Base-by-base conservation (phyloP, 2,329 filamentous ascomycete species). In the Pseudogymnoascus sp. region DNA sequence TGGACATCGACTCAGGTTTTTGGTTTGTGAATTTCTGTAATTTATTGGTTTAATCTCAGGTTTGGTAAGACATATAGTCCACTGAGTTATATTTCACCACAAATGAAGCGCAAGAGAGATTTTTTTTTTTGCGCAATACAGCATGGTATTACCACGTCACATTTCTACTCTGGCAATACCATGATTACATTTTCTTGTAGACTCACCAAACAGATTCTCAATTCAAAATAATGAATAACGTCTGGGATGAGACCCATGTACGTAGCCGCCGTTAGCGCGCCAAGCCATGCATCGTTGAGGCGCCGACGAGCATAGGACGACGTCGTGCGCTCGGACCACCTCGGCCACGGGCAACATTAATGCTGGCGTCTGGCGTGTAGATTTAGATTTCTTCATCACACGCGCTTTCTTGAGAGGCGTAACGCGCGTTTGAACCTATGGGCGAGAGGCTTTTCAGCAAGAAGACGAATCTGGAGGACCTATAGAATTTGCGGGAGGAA, bases 1-100 rank as follows among this genome's bases (percentile, higher is more conserved):
- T 89, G 74, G 87, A 90, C 69, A 87, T 86, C 39, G 87, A 29
- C 7, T 10, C 13, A 10, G 25, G 13, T 10, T 45, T 48, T 15
- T 48, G 25, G 13, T 4, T n/a, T 29, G 42, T n/a, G 12, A 1
- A 15, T 13, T 48, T 48, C 13, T 9, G 25, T 10, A 21, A 21
- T 36, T 27, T 27, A 8, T n/a, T 6, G 2, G 7, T 27, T 27
- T 45, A 45, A 27, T 27, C 21, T n/a, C 3, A 21, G 3, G 21
- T 45, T 45, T 27, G 40, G 13, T 13, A 27, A 45, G 2, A 4
- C 27, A 45, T 27, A 45, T 27, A 8, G 3, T 45, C 5, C 3
- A 1, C 10, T 15, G 5, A 9, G 1, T 12, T 15, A n/a, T 25
- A 27, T 48, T 48, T n/a, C 5, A 12, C 6, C 1, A 48, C 5